A percentile compares a stretch with the other conserved stretches of the same genome.
phyloP scores from a whole-genome alignment of 805 yeast genomes.

The Kodamaea neixiangensis region DNA sequence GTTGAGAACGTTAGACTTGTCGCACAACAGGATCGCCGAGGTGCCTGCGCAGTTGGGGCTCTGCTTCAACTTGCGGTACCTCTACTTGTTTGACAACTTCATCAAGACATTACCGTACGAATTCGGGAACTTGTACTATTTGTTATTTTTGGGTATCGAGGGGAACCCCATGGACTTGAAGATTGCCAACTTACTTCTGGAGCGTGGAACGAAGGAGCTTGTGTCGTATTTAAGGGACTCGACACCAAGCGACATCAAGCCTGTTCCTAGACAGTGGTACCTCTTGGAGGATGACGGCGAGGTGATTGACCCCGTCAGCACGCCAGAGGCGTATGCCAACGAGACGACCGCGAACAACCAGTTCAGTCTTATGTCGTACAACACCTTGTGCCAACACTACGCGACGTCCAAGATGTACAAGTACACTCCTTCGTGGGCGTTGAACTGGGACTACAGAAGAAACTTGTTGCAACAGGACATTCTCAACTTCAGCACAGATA shows the following conservation, averaged over 20 bases:
- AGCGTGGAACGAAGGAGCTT: conserved; percentile 82
- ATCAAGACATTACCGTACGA: conserved; percentile 75
- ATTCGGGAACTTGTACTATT: conserved; percentile 80
- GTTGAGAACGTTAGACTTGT: conserved; percentile 80
- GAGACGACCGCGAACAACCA: conserved; percentile 32
- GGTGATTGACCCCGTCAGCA: conserved; percentile 35
- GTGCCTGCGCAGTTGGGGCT: conserved; percentile 87
- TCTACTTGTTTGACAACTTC: conserved; percentile 87
- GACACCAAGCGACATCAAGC: conserved; percentile 65
- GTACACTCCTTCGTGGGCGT: conserved; percentile 97
- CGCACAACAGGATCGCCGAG: conserved; percentile 67
- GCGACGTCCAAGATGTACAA: conserved; percentile 91
- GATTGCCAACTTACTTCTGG: conserved; percentile 66
- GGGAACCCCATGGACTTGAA: conserved; percentile 82
- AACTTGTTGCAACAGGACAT: conserved; percentile 75
- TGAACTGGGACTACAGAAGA: conserved; percentile 89
- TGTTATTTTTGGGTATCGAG: conserved; percentile 87
- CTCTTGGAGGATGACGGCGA: conserved; percentile 78
- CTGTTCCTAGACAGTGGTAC: conserved; percentile 82
- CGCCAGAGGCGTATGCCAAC: conserved; percentile 33
- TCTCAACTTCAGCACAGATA: conserved; percentile 63
- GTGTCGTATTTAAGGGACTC: conserved; percentile 80
- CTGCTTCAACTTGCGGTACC: conserved; percentile 74
- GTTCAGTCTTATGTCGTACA: conserved; percentile 83
- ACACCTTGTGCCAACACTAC: conserved; percentile 92